Base-by-base conservation (phyloP, 1,139 yeast genomes). In the Scheffersomyces parashehatae region DNA sequence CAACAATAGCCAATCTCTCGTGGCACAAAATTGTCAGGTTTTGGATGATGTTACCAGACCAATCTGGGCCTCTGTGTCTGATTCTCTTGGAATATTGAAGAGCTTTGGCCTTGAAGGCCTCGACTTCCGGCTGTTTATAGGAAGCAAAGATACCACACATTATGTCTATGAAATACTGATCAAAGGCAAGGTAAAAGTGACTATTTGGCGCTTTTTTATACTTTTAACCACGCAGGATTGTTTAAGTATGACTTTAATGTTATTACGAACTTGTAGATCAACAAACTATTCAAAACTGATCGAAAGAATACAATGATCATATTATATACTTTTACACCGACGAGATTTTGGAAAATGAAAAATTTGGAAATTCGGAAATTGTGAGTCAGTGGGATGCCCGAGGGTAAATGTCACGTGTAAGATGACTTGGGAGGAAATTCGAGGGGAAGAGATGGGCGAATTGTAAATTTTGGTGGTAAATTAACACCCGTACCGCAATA, bases 91-190 rank as follows among this genome's bases (percentile, higher is more conserved):
- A 81, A 64, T 88, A 79, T 65, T 88, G 95, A 53, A 93, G 77
- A 39, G 98, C 98, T 64, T 83, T 84, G 47, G 85, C 80, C 71
- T 91, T 93, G 79, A 88, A 93, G 47, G 77, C 72, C 58, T 85
- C 84, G 48, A 88, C 83, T 53, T 89, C 87, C 40, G 84, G 86
- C 62, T 87, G 91, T 68, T 78, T 84, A 70, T 79, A 89, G 46
- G 95, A 90, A 51, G 97, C 97, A 66, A 89, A 93, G 59, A 93
- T 91, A 71, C 98, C 99, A 85, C 98, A 95, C 99, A 93, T 95
- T 28, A 39, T 52, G 35, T 20, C 26, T 20, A 20, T 20, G 26
- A 20, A 20, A 6, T 20, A 6, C 26, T 20, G 26, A 20, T 20
- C 7, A 20, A 20, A 20, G 26, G 8, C 26, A 6, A 20, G 26